Evolutionary conservation across 768 basidiomycete genomes (phyloP).

Genomic region (Trametes maxima): DNA sequence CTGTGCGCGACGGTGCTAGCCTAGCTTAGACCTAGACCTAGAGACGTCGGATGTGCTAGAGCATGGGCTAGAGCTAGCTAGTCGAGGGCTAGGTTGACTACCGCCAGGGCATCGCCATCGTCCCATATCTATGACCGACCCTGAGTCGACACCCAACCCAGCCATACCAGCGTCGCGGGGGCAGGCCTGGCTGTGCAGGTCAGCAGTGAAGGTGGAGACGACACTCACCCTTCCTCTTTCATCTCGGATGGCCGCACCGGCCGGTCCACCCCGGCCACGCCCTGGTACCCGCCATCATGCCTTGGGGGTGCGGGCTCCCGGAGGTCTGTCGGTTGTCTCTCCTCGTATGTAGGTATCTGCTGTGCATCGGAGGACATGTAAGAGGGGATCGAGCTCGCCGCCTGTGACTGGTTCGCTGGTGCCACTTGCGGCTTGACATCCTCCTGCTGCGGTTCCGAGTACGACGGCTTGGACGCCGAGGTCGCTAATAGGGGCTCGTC

Average conservation of each 20-base stretch:
- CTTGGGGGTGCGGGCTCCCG: constrained; percentile 40
- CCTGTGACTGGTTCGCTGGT: constrained; percentile 24
- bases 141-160: constrained; percentile 27
- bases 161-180: constrained; percentile 11
- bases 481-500: constrained; percentile 9
- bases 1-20: constrained; percentile 63
- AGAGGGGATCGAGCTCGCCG: constrained; percentile 28
- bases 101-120: constrained; percentile 26
- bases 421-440: constrained; percentile 29
- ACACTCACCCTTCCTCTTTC: constrained; percentile 98
- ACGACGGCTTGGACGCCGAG: constrained; percentile 13
- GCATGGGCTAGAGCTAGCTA: constrained; percentile 44
- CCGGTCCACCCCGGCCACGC: constrained; percentile 52
- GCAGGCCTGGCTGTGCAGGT: constrained; percentile 13
- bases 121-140: constrained; percentile 27
- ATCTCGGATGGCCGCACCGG: constrained; percentile 84
- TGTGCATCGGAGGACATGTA: constrained; percentile 54
- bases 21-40: constrained; percentile 68
- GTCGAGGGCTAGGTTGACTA: constrained; percentile 49
- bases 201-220: constrained; percentile 14
- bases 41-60: constrained; percentile 67
- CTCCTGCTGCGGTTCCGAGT: constrained; percentile 5
- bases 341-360: constrained; percentile 80
- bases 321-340: constrained; percentile 58
- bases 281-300: constrained; percentile 38